These are phyloP conservation scores for Candida chauliodis DNA, from an alignment of 805 yeast species.

Conservation along the genomic window DNA sequence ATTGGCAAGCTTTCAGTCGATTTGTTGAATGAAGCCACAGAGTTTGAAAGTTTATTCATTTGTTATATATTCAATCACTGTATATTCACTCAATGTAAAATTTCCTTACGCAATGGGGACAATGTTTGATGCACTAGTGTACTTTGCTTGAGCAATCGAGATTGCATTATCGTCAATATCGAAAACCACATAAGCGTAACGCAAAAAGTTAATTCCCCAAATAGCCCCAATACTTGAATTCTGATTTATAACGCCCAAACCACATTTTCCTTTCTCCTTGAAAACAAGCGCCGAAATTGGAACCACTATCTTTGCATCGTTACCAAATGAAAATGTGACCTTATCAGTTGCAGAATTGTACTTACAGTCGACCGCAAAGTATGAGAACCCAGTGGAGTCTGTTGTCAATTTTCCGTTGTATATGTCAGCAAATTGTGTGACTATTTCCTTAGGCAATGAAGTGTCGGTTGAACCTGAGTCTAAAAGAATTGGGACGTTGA, in stretches of 20 bases:
- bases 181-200: slow-evolving; percentile 62
- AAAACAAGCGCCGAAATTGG: background rate
- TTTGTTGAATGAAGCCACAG: no score
- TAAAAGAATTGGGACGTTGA: slow-evolving; percentile 14
- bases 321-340: background rate
- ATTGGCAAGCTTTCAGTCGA: no score
- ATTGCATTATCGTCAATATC: slow-evolving; percentile 56
- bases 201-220: slow-evolving; percentile 64
- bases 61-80: no score
- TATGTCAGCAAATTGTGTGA: background rate
- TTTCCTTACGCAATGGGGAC: background rate
- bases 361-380: background rate
- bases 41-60: no score
- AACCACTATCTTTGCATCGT: background rate
- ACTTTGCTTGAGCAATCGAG: slow-evolving; percentile 43
- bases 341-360: background rate
- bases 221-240: background rate
- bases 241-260: background rate
- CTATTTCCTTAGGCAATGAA: slow-evolving; percentile 32
- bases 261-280: background rate
- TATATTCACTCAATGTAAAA: no score
- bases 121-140: slow-evolving; percentile 18
- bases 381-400: background rate
- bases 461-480: slow-evolving; percentile 25
- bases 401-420: background rate